phyloP scores from a whole-genome alignment of 192 early-diverging fungal genomes.

The Oehlia diaphana region DNA sequence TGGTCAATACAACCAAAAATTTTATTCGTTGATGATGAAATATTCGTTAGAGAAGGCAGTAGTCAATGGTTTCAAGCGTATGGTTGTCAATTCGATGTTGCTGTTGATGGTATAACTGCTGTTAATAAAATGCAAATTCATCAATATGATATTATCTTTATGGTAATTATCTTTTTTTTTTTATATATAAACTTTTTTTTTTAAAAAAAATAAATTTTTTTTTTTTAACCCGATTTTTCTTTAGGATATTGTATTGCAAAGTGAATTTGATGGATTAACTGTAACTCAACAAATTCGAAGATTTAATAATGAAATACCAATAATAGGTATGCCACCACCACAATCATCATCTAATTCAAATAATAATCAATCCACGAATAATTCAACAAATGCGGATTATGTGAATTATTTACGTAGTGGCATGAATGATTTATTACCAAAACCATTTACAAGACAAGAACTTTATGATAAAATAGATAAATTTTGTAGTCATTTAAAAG shows the following conservation, averaged over 20 bases:
- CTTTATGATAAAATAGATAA: constrained; percentile 55
- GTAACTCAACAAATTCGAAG: constrained; percentile 69
- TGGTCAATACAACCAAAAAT: constrained; percentile 55
- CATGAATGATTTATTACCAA: constrained; percentile 72
- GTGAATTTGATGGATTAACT: constrained; percentile 59
- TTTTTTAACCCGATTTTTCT: neutral
- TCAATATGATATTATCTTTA: constrained; percentile 73
- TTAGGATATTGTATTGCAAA: constrained; percentile 74
- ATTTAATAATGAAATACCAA: constrained; percentile 65
- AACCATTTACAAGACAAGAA: constrained; percentile 58
- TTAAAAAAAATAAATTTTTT: too few species aligned
- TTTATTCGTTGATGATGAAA: constrained; percentile 71
- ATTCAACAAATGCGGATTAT: constrained; percentile 52
- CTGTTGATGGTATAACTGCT: constrained; percentile 66
- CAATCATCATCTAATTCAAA: too few species aligned
- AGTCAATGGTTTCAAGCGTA: constrained; percentile 55
- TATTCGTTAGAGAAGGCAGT: constrained; percentile 46
- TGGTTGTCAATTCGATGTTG: constrained; percentile 68
- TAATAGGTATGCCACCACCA: constrained; percentile 68
- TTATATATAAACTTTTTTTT: neutral
- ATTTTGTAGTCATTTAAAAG: constrained; percentile 48
- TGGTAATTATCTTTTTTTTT: constrained; percentile 44
- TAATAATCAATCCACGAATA: constrained; percentile 49
- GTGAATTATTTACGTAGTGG: constrained; percentile 60
- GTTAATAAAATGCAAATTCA: constrained; percentile 56